Evolutionary conservation across 352 stramenopile species (phyloP).

Genomic region (Pythium aquatile): DNA sequence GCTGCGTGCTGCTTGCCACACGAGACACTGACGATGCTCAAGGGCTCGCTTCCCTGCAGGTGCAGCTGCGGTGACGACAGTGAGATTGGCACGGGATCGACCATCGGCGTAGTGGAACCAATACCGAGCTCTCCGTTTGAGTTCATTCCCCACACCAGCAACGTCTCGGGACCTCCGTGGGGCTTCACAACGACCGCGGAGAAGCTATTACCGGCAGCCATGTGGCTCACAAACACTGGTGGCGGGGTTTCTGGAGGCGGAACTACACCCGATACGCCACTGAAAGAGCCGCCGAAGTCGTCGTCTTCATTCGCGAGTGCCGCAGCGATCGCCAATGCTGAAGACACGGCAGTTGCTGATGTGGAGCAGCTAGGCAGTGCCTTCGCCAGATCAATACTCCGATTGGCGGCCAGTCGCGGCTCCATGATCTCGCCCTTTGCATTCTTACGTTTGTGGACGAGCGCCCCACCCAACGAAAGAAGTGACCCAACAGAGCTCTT

Average conservation of each 20-base stretch:
- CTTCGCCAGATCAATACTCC: slow-evolving; percentile 35
- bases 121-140: slow-evolving; percentile 60
- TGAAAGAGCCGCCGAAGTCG: slow-evolving; percentile 4
- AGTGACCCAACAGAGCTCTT: slow-evolving; percentile 36
- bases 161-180: slow-evolving; percentile 30
- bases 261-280: not conserved
- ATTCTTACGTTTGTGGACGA: slow-evolving; percentile 46
- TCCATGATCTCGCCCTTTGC: slow-evolving; percentile 30
- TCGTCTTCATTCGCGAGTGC: not conserved
- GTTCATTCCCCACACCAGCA: slow-evolving; percentile 60
- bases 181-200: slow-evolving; percentile 48
- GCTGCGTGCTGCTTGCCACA: slow-evolving; percentile 76
- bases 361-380: slow-evolving; percentile 1
- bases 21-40: slow-evolving; percentile 48
- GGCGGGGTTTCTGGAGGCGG: slow-evolving; percentile 6
- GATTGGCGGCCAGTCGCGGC: slow-evolving; percentile 14
- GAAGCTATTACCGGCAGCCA: slow-evolving; percentile 62
- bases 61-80: slow-evolving; percentile 32
- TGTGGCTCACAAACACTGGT: slow-evolving; percentile 47
- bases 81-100: slow-evolving; percentile 39
- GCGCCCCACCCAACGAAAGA: slow-evolving; percentile 44
- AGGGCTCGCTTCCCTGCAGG: slow-evolving; percentile 27
- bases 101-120: slow-evolving; percentile 34
- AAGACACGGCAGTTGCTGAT: not conserved
- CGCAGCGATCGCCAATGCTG: not conserved